Conservation (phyloP, 495 filamentous ascomycete genomes). For the Podospora sp. region DNA sequence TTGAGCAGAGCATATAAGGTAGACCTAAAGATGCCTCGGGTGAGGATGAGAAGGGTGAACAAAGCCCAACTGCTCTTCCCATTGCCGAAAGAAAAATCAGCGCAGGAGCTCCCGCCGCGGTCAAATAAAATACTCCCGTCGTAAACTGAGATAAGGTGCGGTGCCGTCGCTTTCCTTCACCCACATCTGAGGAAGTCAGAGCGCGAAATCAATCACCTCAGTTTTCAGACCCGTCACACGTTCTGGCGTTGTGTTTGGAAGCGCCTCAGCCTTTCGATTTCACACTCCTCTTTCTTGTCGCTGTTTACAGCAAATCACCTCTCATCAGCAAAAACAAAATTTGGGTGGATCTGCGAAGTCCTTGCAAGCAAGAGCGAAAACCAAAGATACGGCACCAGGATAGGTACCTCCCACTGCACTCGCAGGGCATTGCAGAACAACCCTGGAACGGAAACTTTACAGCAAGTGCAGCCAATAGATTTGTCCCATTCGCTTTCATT, state of each 20-base stretch:
- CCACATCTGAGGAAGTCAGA: background rate
- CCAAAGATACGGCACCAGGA: background rate
- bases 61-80: constrained; percentile 1
- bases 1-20: too few species aligned
- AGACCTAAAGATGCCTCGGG: background rate
- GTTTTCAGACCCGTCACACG: background rate
- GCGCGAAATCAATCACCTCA: background rate
- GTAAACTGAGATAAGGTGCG: background rate
- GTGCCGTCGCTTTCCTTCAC: background rate
- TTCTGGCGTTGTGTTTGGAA: background rate
- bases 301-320: background rate
- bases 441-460: background rate
- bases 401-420: background rate
- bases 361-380: background rate
- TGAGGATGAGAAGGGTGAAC: background rate
- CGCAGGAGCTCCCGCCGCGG: background rate
- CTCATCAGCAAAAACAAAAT: background rate
- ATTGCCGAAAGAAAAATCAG: background rate
- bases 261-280: background rate
- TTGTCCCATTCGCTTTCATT: background rate
- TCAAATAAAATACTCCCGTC: background rate
- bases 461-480: constrained; percentile 13
- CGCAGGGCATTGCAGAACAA: background rate
- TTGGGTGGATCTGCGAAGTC: too few species aligned
- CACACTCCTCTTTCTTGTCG: background rate